Evolutionary conservation across 2,329 filamentous ascomycete genomes (phyloP).

Genomic region (Fusarium camptoceras): DNA sequence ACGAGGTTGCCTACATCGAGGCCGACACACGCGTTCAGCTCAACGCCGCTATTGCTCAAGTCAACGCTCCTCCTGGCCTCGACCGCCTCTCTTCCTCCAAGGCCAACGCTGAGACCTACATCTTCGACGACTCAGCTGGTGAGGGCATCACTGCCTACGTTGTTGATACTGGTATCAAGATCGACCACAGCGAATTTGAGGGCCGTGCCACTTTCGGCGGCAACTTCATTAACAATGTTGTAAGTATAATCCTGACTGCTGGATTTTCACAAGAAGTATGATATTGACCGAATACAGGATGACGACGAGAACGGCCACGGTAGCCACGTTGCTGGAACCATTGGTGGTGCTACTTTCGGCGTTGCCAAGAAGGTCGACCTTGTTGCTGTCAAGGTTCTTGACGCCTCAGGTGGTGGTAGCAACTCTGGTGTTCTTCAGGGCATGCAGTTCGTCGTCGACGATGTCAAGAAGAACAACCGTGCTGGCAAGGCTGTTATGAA

Average conservation of each 20-base stretch:
- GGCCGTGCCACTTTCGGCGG: constrained; percentile 65
- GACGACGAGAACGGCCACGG: constrained; percentile 72
- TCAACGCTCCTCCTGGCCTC: constrained; percentile 65
- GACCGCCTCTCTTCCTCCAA: constrained; percentile 62
- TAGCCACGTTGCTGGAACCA: constrained; percentile 72
- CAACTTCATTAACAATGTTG: constrained; percentile 62
- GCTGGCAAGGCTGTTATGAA: constrained; percentile 70
- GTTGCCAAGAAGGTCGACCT: constrained; percentile 62
- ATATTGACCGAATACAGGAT: constrained; percentile 49
- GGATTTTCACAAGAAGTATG: background rate
- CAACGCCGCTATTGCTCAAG: constrained; percentile 61
- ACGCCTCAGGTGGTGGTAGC: constrained; percentile 53
- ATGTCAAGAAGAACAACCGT: constrained; percentile 56
- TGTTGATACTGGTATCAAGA: constrained; percentile 73
- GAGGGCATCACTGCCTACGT: constrained; percentile 70
- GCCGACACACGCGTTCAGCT: constrained; percentile 62
- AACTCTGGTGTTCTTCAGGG: constrained; percentile 65
- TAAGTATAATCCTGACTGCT: constrained; percentile 48
- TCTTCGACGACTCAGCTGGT: constrained; percentile 65
- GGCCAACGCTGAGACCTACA: constrained; percentile 49
- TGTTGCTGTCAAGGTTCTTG: constrained; percentile 72
- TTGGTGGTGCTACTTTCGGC: constrained; percentile 70
- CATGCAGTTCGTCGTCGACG: constrained; percentile 66
- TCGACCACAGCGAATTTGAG: constrained; percentile 67
- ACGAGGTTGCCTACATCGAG: constrained; percentile 66